Conservation (phyloP, 2,329 filamentous ascomycete species). For the Dactylellina sp. region DNA sequence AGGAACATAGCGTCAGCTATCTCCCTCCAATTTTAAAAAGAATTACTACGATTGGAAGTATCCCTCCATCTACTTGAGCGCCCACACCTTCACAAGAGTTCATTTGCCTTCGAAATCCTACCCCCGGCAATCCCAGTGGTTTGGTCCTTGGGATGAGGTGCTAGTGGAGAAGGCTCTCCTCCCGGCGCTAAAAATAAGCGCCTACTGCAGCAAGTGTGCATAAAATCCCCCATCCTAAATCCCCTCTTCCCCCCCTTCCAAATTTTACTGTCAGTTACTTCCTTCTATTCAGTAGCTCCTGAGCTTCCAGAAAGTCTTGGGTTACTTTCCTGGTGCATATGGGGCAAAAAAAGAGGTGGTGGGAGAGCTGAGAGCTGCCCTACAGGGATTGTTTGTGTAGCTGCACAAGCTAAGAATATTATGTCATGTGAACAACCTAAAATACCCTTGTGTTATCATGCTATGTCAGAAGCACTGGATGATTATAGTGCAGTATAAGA, state of each 20-base stretch:
- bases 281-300: neutral
- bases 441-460: neutral
- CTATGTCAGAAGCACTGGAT: neutral
- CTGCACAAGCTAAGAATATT: slow-evolving; percentile 14
- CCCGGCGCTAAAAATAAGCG: slow-evolving; percentile 47
- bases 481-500: slow-evolving; percentile 10
- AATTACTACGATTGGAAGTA: too few species aligned
- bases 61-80: too few species aligned
- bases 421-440: slow-evolving; percentile 17
- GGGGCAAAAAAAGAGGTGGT: neutral
- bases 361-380: neutral
- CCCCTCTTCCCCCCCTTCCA: neutral
- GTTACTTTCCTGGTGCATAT: too few species aligned
- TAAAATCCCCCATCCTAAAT: neutral
- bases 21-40: neutral
- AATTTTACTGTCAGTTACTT: neutral
- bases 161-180: neutral
- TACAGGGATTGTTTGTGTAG: slow-evolving; percentile 7
- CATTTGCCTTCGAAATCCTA: neutral
- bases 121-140: neutral
- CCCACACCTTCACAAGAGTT: neutral
- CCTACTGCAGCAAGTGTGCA: slow-evolving; percentile 24
- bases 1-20: too few species aligned
- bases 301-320: slow-evolving; percentile 20
- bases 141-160: neutral